Conservation (phyloP, 139 green algal genomes). For the Picochlorum sp. region DNA sequence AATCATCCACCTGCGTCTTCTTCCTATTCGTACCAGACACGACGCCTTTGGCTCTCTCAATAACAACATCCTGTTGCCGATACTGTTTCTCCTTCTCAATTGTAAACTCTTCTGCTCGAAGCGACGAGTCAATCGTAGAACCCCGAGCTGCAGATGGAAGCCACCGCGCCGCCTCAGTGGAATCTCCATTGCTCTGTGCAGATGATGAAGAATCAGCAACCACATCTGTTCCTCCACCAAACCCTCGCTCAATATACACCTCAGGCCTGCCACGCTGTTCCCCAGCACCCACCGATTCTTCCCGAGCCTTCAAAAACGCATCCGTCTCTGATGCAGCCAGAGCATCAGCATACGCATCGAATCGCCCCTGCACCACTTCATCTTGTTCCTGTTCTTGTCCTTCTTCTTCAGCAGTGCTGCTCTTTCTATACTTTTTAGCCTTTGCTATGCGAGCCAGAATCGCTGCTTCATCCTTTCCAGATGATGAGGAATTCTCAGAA, state of each 20-base stretch:
- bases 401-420: not conserved
- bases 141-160: slow-evolving; percentile 16
- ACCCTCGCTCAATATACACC: not conserved
- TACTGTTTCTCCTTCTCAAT: slow-evolving; percentile 38
- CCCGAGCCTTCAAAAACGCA: not conserved
- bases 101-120: slow-evolving; percentile 56
- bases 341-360: not conserved
- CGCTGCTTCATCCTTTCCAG: not conserved
- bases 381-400: not conserved
- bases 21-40: slow-evolving; percentile 8
- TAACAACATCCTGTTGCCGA: slow-evolving; percentile 10
- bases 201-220: too few relatives aligned
- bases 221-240: not conserved
- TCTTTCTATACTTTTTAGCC: slow-evolving; percentile 16
- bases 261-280: not conserved
- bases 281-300: not conserved
- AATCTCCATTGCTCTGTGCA: slow-evolving; percentile 14
- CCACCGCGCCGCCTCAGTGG: slow-evolving; percentile 27
- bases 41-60: slow-evolving; percentile 8
- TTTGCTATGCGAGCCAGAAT: slow-evolving; percentile 14
- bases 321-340: not conserved
- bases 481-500: too few relatives aligned
- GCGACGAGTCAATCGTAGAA: slow-evolving; percentile 10
- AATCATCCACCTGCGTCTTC: slow-evolving; percentile 4
- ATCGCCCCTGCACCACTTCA: not conserved